Evolutionary conservation across 352 stramenopile species (phyloP).

Genomic region (Phytophthora pini): DNA sequence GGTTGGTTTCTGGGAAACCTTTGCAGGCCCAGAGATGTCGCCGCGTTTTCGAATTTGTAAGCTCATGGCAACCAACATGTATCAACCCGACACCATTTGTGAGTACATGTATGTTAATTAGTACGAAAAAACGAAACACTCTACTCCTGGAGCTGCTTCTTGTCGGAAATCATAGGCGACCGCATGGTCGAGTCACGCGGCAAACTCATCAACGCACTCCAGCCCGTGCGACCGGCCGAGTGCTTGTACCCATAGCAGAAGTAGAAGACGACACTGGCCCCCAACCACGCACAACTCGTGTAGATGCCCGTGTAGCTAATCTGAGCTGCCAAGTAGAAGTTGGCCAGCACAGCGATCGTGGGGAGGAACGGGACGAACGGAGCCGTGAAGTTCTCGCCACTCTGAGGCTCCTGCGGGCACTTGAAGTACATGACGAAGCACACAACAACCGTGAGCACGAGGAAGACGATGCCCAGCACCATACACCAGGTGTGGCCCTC

Average conservation of each 20-base stretch:
- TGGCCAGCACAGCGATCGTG: constrained; percentile 51
- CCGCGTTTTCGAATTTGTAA: too few species aligned
- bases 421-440: constrained; percentile 58
- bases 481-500: constrained; percentile 37
- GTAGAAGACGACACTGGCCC: constrained; percentile 68
- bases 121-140: constrained; percentile 11
- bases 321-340: constrained; percentile 81
- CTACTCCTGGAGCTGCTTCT: constrained; percentile 40
- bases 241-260: constrained; percentile 83
- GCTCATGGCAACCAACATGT: too few species aligned
- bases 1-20: too few species aligned
- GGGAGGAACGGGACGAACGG: constrained; percentile 76
- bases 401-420: constrained; percentile 64
- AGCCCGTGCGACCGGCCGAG: constrained; percentile 64
- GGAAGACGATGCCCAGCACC: constrained; percentile 53
- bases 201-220: constrained; percentile 62
- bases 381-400: constrained; percentile 60
- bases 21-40: too few species aligned
- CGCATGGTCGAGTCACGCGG: constrained; percentile 54
- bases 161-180: constrained; percentile 61
- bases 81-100: too few species aligned
- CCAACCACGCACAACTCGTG: constrained; percentile 64
- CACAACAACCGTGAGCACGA: constrained; percentile 44
- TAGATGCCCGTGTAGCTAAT: constrained; percentile 57
- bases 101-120: constrained; percentile 1